phyloP scores from a whole-genome alignment of 257 asterid genomes.

The Solanum medicagineum region DNA sequence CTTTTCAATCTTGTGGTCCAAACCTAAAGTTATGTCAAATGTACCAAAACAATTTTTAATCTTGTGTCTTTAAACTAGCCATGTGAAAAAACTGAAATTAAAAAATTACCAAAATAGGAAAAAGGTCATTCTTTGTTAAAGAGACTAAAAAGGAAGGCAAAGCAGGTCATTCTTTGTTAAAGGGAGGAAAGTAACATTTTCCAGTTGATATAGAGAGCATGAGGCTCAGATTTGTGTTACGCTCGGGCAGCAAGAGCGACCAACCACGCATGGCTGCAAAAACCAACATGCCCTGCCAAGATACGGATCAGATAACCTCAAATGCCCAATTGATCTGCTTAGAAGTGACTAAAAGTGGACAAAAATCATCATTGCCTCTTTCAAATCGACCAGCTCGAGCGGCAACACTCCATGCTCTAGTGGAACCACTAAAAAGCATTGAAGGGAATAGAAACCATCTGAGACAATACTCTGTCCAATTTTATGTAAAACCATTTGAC shows the following conservation, averaged over 20 bases:
- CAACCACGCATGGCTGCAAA: slow-evolving; percentile 1
- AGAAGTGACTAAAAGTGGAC: not conserved
- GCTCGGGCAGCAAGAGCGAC: not conserved
- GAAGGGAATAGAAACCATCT: not conserved
- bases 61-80: no score
- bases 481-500: no score
- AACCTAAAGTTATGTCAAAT: no score
- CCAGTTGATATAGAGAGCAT: no score
- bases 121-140: no score
- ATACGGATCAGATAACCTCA: slow-evolving; percentile 2
- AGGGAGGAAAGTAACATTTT: no score
- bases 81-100: no score
- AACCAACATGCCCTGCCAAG: slow-evolving; percentile 15
- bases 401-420: not conserved
- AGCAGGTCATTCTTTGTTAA: no score
- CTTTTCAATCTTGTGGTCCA: no score
- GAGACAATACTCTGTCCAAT: not conserved
- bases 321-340: not conserved
- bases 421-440: not conserved
- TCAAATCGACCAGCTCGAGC: not conserved
- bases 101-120: no score
- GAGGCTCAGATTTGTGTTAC: slow-evolving; percentile 1
- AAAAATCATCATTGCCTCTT: not conserved
- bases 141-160: no score
- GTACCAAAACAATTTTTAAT: no score